Evolutionary conservation across 768 basidiomycete species (phyloP), one percentile per base, ranked within the genome.

Genomic region (Auriscalpium orientale): DNA sequence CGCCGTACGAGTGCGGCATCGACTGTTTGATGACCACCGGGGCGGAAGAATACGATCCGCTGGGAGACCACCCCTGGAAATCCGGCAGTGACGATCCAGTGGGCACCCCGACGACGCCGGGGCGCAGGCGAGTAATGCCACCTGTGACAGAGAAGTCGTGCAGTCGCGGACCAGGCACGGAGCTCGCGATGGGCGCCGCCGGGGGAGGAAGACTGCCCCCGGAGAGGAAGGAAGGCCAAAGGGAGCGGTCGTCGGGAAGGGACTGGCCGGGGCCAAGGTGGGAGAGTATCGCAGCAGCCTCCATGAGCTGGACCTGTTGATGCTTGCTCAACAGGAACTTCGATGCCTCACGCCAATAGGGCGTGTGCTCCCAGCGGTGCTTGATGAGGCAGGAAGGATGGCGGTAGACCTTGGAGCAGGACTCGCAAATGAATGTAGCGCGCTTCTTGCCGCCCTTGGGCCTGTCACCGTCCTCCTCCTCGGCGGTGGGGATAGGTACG

Each of bases 291-390:
- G 95, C 91, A 2, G 95, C 95, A 16, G 95, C 95, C 79, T 98
- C 95, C 46, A 99, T 86, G 51, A 98, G 73, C 64, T 98, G 95
- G 0, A 99, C 95, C 63, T 98, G 95, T 66, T 98, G 94, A 68
- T 98, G 95, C 72, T 98, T 98, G 71, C 87, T 91, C 56, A 98
- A 76, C 35, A 93, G 82, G 64, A 94, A 85, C 68, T 94, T 91
- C 61, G 87, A 81, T 2, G 94, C 89, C 68, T 94, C 91, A 46
- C 89, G 86, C 95, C 95, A 98, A 65, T 97, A 93, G 18, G 91
- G 90, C 36, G 90, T 91, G 67, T 95, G 92, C 66, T 98, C 95
- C 95, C 95, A 98, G 36, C 95, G 88, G 67, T 98, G 95, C 71
- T 98, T 98, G 71, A 95, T 90, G 49, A 98, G 76, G 71, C 95